Percentiles rank a stretch among this genome's conserved stretches.
These are phyloP conservation scores for Aristolochia fimbriata DNA, from an alignment of 164 flowering plant genomes.

Conservation along the genomic window DNA sequence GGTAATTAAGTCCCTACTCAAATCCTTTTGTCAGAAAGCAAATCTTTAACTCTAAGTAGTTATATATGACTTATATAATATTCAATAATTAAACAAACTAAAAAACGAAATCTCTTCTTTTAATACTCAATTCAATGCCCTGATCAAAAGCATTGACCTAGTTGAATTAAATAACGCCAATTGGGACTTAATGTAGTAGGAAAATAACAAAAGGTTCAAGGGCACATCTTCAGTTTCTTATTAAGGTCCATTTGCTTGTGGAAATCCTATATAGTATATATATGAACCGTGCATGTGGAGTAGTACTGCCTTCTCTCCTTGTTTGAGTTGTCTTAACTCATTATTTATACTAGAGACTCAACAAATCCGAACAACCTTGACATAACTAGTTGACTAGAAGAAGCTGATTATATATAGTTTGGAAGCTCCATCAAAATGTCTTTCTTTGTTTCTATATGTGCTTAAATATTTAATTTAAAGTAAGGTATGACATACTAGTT, in stretches of 20 bases:
- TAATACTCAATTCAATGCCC: background rate
- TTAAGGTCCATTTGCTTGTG: too few relatives aligned
- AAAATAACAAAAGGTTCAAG: background rate
- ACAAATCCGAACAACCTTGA: background rate
- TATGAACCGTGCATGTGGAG: too few relatives aligned
- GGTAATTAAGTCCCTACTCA: background rate
- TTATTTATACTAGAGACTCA: background rate
- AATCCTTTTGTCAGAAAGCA: background rate
- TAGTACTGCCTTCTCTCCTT: too few relatives aligned
- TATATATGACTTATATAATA: background rate
- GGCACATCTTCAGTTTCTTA: too few relatives aligned
- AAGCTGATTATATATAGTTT: too few relatives aligned
- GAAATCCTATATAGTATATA: too few relatives aligned
- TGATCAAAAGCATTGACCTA: conserved; percentile 1
- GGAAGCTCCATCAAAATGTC: too few relatives aligned
- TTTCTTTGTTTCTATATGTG: too few relatives aligned
- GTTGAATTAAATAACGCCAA: background rate
- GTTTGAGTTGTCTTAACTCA: background rate
- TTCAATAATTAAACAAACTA: background rate
- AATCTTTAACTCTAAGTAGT: background rate
- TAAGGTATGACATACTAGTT: too few relatives aligned
- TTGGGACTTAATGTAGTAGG: background rate
- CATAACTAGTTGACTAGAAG: too few relatives aligned
- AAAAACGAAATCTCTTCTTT: background rate
- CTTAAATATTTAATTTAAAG: too few relatives aligned